Conservation (phyloP, 148 eudicot species). For the Amaranthus hypochondriacus region DNA sequence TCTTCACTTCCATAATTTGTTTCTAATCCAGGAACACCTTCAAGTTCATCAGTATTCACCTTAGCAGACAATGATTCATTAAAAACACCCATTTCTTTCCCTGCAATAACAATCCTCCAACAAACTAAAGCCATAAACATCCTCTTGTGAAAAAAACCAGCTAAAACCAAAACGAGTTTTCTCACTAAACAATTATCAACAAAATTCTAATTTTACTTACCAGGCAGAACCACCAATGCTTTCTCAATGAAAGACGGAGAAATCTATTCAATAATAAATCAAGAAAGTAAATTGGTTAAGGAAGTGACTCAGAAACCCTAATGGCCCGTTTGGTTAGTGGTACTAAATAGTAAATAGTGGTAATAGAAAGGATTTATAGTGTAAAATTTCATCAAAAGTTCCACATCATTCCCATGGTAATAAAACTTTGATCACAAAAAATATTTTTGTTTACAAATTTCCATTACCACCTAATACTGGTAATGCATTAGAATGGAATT, state of each 20-base stretch:
- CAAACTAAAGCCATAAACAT: not conserved
- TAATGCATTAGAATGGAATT: no score
- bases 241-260: slow-evolving; percentile 43
- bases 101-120: slow-evolving; percentile 28
- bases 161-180: not conserved
- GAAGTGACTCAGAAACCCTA: no score
- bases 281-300: no score
- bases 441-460: no score
- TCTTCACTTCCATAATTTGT: slow-evolving; percentile 15
- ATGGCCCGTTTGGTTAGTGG: no score
- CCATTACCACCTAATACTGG: no score
- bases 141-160: not conserved
- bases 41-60: slow-evolving; percentile 15
- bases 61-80: slow-evolving; percentile 10
- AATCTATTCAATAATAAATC: slow-evolving; percentile 37
- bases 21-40: slow-evolving; percentile 5
- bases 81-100: slow-evolving; percentile 3
- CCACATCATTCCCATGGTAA: no score
- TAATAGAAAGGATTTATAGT: no score
- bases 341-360: no score
- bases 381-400: no score
- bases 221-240: slow-evolving; percentile 27
- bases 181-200: not conserved
- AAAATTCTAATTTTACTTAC: slow-evolving; percentile 16
- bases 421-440: no score